Conservation (phyloP, 257 asterid genomes). For the Euphrasia confusa region DNA sequence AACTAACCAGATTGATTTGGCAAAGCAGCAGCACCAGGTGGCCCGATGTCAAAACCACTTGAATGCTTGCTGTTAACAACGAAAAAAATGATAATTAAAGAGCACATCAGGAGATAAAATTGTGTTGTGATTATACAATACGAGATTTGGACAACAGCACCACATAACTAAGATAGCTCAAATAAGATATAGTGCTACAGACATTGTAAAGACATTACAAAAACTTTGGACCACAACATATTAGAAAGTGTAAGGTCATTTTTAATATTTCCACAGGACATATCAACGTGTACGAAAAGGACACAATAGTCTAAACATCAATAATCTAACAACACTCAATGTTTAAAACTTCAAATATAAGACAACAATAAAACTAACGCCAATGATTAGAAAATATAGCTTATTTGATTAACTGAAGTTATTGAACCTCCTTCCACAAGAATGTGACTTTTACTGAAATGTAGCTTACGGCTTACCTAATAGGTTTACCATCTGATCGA, state of each 20-base stretch:
- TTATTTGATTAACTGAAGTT: slow-evolving; percentile 12
- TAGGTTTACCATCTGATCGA: slow-evolving; percentile 38
- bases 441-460: slow-evolving; percentile 26
- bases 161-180: slow-evolving; percentile 10
- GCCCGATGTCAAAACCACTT: slow-evolving; percentile 66
- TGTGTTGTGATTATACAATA: slow-evolving; percentile 4
- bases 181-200: not conserved
- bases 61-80: slow-evolving; percentile 43
- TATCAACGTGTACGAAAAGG: slow-evolving; percentile 17
- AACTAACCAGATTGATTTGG: slow-evolving; percentile 38
- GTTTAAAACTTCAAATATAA: slow-evolving; percentile 5
- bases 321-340: no score
- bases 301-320: not conserved
- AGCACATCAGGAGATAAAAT: slow-evolving; percentile 12
- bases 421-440: slow-evolving; percentile 29
- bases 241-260: slow-evolving; percentile 14
- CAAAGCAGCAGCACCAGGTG: slow-evolving; percentile 36
- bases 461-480: slow-evolving; percentile 25
- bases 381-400: slow-evolving; percentile 18
- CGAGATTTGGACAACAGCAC: slow-evolving; percentile 14
- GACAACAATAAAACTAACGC: slow-evolving; percentile 6
- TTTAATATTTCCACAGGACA: slow-evolving; percentile 15
- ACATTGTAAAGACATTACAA: not conserved
- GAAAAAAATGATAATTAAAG: not conserved
- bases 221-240: slow-evolving; percentile 13